phyloP scores from a whole-genome alignment of 2,329 filamentous ascomycete species.

The Colletotrichum tamarilloi region DNA sequence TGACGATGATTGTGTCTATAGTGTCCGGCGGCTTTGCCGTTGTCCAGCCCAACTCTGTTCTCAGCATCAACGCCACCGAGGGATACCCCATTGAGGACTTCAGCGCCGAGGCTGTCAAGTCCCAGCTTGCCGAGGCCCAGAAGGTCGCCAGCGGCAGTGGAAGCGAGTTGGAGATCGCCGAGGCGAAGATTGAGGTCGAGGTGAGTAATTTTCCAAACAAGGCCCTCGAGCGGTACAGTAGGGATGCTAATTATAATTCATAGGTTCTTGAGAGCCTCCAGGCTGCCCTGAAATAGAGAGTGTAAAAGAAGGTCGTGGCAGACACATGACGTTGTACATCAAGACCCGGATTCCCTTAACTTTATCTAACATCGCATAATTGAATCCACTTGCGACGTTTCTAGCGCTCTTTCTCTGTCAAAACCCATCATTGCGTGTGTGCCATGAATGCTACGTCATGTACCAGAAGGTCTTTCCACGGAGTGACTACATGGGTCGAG shows the following conservation, averaged over 20 bases:
- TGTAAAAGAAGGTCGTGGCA: constrained; percentile 50
- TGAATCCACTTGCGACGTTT: constrained; percentile 37
- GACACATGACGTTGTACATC: constrained; percentile 56
- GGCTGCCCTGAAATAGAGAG: constrained; percentile 83
- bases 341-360: constrained; percentile 40
- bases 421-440: neutral
- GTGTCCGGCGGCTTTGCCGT: constrained; percentile 97
- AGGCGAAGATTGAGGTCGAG: constrained; percentile 99
- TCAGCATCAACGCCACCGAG: constrained; percentile 99
- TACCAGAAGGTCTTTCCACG: constrained; percentile 13
- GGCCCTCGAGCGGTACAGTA: neutral
- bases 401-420: constrained; percentile 9
- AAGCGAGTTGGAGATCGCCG: constrained; percentile 96
- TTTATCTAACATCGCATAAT: constrained; percentile 37
- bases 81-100: constrained; percentile 96
- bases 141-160: constrained; percentile 92
- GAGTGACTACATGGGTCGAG: neutral
- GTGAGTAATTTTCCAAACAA: constrained; percentile 59
- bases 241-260: constrained; percentile 48
- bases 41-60: constrained; percentile 91
- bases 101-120: constrained; percentile 87
- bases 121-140: constrained; percentile 93
- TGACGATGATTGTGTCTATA: constrained; percentile 50
- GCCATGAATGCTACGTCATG: constrained; percentile 12
- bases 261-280: constrained; percentile 88